These are phyloP conservation scores for Solanum chmielewskii DNA, from an alignment of 257 asterid genomes.

Conservation along the genomic window DNA sequence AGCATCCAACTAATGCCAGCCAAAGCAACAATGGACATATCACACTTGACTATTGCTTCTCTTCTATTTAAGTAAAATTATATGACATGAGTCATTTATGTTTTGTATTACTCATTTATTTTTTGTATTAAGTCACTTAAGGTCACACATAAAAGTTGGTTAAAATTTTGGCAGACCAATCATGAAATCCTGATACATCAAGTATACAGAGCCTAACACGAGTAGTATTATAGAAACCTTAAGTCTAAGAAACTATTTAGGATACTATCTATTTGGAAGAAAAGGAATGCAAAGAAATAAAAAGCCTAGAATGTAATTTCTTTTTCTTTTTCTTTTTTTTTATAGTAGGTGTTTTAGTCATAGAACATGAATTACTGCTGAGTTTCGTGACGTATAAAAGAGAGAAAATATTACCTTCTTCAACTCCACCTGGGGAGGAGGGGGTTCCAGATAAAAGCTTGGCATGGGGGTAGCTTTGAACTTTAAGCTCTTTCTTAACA, in stretches of 20 bases:
- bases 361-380: background rate
- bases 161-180: background rate
- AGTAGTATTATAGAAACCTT: background rate
- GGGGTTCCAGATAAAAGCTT: slow-evolving; percentile 79
- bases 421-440: slow-evolving; percentile 62
- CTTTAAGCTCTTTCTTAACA: slow-evolving; percentile 53
- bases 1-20: background rate
- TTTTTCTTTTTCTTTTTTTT: background rate
- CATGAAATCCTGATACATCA: background rate
- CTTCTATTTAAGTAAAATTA: background rate
- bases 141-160: background rate
- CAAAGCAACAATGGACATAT: background rate
- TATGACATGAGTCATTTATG: background rate
- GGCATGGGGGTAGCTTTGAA: slow-evolving; percentile 88
- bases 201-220: background rate
- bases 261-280: background rate
- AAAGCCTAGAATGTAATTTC: background rate
- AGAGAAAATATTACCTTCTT: slow-evolving; percentile 45
- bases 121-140: background rate
- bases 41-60: background rate
- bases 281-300: background rate
- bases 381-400: background rate
- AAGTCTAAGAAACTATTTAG: background rate
- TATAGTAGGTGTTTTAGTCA: background rate
- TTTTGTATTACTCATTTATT: background rate